Evolutionary conservation across 805 yeast genomes (phyloP).

Genomic region (Cyberlindnera japonica): DNA sequence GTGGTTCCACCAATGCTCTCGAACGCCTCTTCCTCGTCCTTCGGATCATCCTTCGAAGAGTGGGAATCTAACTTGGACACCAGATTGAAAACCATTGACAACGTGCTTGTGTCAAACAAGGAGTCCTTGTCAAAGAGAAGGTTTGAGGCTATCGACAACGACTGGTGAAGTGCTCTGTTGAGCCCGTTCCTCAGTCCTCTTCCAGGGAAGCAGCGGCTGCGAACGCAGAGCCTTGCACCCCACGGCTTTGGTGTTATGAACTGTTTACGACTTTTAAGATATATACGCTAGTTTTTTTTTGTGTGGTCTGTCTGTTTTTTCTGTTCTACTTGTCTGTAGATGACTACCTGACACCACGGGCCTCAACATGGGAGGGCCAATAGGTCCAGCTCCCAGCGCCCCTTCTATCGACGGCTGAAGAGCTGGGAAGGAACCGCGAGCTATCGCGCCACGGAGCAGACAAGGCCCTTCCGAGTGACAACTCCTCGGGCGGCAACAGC

Average conservation of each 20-base stretch:
- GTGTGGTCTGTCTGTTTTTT: neutral
- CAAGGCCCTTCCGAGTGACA: too few relatives aligned
- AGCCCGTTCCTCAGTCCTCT: too few relatives aligned
- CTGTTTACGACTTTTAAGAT: slow-evolving; percentile 3
- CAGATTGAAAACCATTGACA: slow-evolving; percentile 33
- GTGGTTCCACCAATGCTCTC: slow-evolving; percentile 34
- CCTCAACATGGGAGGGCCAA: too few relatives aligned
- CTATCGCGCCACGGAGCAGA: too few relatives aligned
- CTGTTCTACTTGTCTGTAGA: neutral
- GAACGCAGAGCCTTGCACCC: too few relatives aligned
- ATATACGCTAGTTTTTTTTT: neutral
- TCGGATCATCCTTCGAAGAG: slow-evolving; percentile 35
- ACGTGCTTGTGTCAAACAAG: slow-evolving; percentile 20
- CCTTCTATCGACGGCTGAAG: too few relatives aligned
- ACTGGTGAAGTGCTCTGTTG: slow-evolving; percentile 27
- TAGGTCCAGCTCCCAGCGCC: too few relatives aligned
- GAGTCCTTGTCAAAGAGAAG: slow-evolving; percentile 25
- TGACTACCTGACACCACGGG: too few relatives aligned
- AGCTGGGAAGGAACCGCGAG: too few relatives aligned
- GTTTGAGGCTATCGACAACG: slow-evolving; percentile 26
- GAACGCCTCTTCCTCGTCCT: slow-evolving; percentile 32
- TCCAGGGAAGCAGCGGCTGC: too few relatives aligned
- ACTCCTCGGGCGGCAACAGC: too few relatives aligned
- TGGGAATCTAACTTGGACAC: slow-evolving; percentile 37
- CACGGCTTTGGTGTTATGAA: slow-evolving; percentile 1